phyloP scores from a whole-genome alignment of 1,284 basidiomycete genomes.

The Laetiporus sulphureus region DNA sequence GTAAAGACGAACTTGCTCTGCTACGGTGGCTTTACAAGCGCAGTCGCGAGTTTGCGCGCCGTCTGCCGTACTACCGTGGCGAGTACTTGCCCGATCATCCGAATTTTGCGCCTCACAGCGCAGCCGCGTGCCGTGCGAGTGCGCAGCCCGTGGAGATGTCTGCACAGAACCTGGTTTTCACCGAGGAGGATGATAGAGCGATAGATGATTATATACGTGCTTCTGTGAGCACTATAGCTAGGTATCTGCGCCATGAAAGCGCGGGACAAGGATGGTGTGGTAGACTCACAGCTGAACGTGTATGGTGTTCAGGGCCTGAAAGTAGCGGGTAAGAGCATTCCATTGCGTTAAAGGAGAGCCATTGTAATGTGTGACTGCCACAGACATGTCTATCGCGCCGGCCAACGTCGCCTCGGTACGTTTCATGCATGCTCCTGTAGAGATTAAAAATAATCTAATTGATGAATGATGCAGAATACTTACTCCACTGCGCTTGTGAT shows the following conservation, averaged over 20 bases:
- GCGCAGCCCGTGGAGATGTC: constrained; percentile 12
- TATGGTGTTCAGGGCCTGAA: constrained; percentile 66
- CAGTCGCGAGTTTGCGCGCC: constrained; percentile 27
- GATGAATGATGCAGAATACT: constrained; percentile 37
- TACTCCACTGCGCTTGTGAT: constrained; percentile 63
- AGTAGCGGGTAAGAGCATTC: constrained; percentile 26
- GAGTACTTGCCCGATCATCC: constrained; percentile 25
- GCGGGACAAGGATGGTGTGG: constrained; percentile 62
- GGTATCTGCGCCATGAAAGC: constrained; percentile 60
- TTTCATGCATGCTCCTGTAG: background rate
- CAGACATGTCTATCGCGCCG: constrained; percentile 57
- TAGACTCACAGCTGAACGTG: constrained; percentile 62
- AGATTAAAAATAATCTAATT: background rate
- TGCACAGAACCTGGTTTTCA: constrained; percentile 44
- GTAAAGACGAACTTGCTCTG: constrained; percentile 34
- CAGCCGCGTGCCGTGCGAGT: constrained; percentile 5
- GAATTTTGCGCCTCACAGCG: constrained; percentile 19
- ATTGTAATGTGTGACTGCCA: background rate
- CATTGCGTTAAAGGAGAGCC: background rate
- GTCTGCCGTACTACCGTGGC: constrained; percentile 30
- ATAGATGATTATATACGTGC: too few relatives aligned
- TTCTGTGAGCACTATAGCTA: constrained; percentile 14
- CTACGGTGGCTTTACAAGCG: constrained; percentile 29
- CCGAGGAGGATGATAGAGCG: constrained; percentile 53
- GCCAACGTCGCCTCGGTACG: constrained; percentile 29